Percentiles rank a stretch among this genome's conserved stretches.
Evolutionary conservation across 1,139 yeast genomes (phyloP).

Genomic region (Geotrichum macrosporum): DNA sequence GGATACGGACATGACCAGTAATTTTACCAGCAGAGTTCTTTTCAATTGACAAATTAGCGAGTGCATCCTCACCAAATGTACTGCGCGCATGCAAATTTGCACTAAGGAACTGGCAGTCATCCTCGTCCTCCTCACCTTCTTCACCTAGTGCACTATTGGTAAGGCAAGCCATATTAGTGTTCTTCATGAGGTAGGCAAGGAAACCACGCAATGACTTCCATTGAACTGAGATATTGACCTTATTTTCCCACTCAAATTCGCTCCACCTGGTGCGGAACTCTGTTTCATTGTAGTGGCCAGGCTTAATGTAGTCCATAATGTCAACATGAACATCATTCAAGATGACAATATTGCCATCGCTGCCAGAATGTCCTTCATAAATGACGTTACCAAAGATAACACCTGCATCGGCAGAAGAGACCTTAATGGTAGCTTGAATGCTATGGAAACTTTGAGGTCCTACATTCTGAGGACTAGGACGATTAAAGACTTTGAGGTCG

Average conservation of each 20-base stretch:
- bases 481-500: constrained; percentile 89
- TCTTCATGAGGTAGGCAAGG: constrained; percentile 68
- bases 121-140: constrained; percentile 35
- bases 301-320: constrained; percentile 95
- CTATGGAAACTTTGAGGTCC: constrained; percentile 97
- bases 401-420: constrained; percentile 95
- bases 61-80: constrained; percentile 95
- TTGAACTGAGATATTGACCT: constrained; percentile 79
- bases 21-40: constrained; percentile 67
- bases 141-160: constrained; percentile 74
- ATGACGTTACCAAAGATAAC: constrained; percentile 96
- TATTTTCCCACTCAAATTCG: constrained; percentile 99
- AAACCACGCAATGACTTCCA: constrained; percentile 70
- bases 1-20: constrained; percentile 90
- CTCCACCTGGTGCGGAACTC: constrained; percentile 98
- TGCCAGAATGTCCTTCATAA: constrained; percentile 93
- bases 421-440: constrained; percentile 83
- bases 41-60: constrained; percentile 93
- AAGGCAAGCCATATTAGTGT: constrained; percentile 90
- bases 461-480: constrained; percentile 86
- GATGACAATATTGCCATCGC: constrained; percentile 84
- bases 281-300: constrained; percentile 82
- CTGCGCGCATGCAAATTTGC: constrained; percentile 93
- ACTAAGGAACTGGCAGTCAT: constrained; percentile 81
- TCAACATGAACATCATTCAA: constrained; percentile 94